Evolutionary conservation across 768 basidiomycete genomes (phyloP).

Genomic region (Auriscalpium orientale): DNA sequence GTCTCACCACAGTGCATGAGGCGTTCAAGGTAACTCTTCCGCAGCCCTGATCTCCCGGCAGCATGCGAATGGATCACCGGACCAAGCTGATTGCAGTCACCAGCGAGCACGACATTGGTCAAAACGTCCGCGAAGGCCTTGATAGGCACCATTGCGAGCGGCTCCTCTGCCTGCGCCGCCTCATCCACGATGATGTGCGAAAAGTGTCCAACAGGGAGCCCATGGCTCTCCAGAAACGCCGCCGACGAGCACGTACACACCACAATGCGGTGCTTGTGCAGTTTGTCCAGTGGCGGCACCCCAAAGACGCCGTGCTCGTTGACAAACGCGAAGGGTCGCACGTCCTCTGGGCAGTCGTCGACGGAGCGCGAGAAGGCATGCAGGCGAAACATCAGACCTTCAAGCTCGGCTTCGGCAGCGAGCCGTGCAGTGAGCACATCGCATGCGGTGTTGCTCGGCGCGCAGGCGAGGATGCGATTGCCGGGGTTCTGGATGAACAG

Average conservation of each 20-base stretch:
- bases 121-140: conserved; percentile 22
- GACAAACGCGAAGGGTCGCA: conserved; percentile 30
- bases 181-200: conserved; percentile 59
- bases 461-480: conserved; percentile 26
- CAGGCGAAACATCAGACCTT: conserved; percentile 40
- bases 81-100: conserved; percentile 31
- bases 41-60: conserved; percentile 22
- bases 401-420: conserved; percentile 3
- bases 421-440: conserved; percentile 28
- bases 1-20: conserved; percentile 24
- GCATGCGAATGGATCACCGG: conserved; percentile 28
- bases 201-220: conserved; percentile 46
- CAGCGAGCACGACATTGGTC: conserved; percentile 31
- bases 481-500: conserved; percentile 17
- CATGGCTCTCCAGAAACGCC: conserved; percentile 38
- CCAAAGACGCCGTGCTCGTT: conserved; percentile 31
- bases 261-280: conserved; percentile 43
- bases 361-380: conserved; percentile 40
- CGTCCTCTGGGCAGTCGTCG: conserved; percentile 26
- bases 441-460: conserved; percentile 30
- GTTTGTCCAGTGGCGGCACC: conserved; percentile 32
- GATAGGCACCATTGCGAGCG: conserved; percentile 43
- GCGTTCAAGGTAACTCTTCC: conserved; percentile 28
- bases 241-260: conserved; percentile 53
- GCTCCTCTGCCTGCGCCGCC: conserved; percentile 57